phyloP scores from a whole-genome alignment of 208 protist genomes.

The Balamuthia mandrillaris region DNA sequence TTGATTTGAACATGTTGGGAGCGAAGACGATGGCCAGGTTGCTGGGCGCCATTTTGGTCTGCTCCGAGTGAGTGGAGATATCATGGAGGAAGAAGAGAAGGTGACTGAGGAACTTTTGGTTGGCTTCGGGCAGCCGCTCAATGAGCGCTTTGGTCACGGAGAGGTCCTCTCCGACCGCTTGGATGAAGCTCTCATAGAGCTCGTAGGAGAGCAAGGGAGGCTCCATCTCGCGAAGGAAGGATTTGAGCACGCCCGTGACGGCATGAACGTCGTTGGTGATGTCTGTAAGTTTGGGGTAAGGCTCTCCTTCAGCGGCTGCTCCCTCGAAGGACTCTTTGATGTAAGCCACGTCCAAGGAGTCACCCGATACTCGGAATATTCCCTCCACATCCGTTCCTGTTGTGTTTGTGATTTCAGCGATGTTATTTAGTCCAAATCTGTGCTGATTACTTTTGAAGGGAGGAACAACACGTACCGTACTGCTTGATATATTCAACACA shows the following conservation, averaged over 20 bases:
- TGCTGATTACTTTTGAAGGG: no score
- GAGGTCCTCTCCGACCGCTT: background rate
- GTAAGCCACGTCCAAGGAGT: background rate
- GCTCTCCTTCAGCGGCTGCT: background rate
- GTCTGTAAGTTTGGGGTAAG: no score
- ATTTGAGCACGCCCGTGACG: background rate
- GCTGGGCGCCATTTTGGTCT: conserved; percentile 17
- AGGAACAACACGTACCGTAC: background rate
- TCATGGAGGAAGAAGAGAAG: conserved; percentile 8
- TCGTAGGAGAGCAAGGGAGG: background rate
- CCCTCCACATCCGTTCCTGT: background rate
- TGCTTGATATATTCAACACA: background rate
- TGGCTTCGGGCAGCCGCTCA: background rate
- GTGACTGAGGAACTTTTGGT: background rate
- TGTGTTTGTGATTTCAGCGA: no score
- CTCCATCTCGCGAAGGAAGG: background rate
- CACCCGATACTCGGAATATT: background rate
- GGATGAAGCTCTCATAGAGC: background rate
- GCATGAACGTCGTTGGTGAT: conserved; percentile 5
- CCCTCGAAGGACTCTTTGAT: background rate
- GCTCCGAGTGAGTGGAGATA: background rate
- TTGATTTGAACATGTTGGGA: conserved; percentile 17
- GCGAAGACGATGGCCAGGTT: conserved; percentile 30
- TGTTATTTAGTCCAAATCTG: no score
- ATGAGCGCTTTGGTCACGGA: background rate